These are phyloP conservation scores for Suillus paluster DNA, from an alignment of 768 basidiomycete genomes.

Conservation along the genomic window DNA sequence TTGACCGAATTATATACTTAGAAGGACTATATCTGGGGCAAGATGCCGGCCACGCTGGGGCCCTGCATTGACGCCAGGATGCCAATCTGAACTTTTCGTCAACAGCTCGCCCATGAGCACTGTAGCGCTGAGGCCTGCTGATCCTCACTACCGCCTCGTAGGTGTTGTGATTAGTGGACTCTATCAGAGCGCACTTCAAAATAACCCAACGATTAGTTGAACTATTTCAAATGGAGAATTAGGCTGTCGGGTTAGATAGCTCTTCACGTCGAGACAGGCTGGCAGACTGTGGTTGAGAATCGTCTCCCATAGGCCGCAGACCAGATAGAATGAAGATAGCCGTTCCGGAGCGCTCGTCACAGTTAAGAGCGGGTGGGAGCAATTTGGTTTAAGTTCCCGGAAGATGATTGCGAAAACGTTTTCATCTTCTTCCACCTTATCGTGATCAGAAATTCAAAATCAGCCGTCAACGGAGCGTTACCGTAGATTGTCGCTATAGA, in stretches of 20 bases:
- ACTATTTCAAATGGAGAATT: not conserved
- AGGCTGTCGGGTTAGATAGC: not conserved
- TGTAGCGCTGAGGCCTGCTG: too few relatives aligned
- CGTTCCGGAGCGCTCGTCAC: not conserved
- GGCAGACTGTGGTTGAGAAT: not conserved
- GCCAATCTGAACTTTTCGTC: not conserved
- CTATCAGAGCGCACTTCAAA: not conserved
- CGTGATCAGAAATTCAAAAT: too few relatives aligned
- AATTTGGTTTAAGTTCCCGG: not conserved
- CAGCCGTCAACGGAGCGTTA: not conserved
- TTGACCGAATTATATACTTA: not conserved
- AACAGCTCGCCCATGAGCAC: not conserved
- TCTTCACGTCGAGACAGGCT: conserved; percentile 1
- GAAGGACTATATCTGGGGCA: not conserved
- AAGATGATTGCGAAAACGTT: too few relatives aligned
- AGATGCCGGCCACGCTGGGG: not conserved
- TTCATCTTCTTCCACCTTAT: too few relatives aligned
- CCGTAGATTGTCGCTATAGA: not conserved
- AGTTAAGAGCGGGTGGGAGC: not conserved
- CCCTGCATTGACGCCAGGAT: conserved; percentile 1
- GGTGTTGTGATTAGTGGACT: not conserved
- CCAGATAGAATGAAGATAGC: too few relatives aligned
- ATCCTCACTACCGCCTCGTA: too few relatives aligned
- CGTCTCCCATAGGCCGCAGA: too few relatives aligned
- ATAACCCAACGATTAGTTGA: not conserved